Evolutionary conservation across 495 filamentous ascomycete genomes (phyloP), one percentile per base, ranked within the genome.

Genomic region (Hyaloscypha variabilis): DNA sequence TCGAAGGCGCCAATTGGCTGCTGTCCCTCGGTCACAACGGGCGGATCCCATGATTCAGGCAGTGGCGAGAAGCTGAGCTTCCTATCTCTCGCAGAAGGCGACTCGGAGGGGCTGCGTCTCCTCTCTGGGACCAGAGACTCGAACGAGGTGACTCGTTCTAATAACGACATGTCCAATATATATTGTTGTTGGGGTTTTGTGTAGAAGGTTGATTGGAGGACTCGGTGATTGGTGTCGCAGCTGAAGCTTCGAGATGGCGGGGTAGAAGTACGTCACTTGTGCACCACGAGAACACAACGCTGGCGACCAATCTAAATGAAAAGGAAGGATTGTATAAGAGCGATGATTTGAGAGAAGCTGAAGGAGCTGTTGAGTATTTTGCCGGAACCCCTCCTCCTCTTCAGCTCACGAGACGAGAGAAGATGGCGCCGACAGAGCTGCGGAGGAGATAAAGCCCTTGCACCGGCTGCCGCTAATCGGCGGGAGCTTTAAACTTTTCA

Each of bases 1-100:
- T 91, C 87, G 72, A 91, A 92, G 31, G 90, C 90, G 1, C 84
- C 85, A 19, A 85, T 82, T 6, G 88, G 82, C 61, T 85, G 77
- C 29, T 76, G 69, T 36, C 67, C 56, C 10, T 77, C 70, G 24
- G 72, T 46, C 23, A 66, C 68, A 25, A 54, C 30, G 0, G 73
- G 68, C 23, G 81, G 76, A 69, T 80, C 74, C 83, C 83, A 85
- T 60, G 73, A 75, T 53, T 78, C 73, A 0, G 82, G 82, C 13
- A 85, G 71, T 4, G 83, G 83, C 72, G 81, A 84, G 69, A 85
- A 85, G 60, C 77, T 83, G 31, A 85, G 73, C 62, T 82, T 84
- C 26, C 64, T 75, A 75, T 34, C 75, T 74, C 55, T 77, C 72
- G 42, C 42, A 8, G 39, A 79, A 71, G 21, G 71, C 70, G 23